Base-by-base conservation (phyloP, 1,139 yeast genomes). In the Diutina ranongensis region DNA sequence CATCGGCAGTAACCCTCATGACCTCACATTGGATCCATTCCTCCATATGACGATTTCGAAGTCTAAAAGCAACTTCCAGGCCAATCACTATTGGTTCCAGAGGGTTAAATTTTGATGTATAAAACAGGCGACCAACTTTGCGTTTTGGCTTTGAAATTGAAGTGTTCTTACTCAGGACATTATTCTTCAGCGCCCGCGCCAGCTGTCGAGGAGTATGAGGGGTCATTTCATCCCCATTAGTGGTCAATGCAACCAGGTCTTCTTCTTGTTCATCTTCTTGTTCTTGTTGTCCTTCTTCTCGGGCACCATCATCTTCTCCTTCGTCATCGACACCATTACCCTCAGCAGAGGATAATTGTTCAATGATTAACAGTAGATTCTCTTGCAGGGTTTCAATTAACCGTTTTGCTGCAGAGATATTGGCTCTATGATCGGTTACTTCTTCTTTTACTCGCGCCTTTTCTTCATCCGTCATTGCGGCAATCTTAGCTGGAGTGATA, bases 1-100 rank as follows among this genome's bases (percentile, higher is more conserved):
- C 94, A 53, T 89, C 97, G 1, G 80, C 79, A 21, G 81, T 65
- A 3, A 92, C 79, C 54, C 77, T 78, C 45, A 83, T 76, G 21
- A 92, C 95, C 55, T 84, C 89, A 65, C 98, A 94, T 60, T 88
- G 96, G 54, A 94, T 88, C 99, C 99, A 94, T 57, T 92, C 98
- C 46, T 85, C 94, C 7, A 70, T 63, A 45, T 78, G 84, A 35
- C 83, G 72, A 53, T 76, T 76, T 49, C 74, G 74, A 18, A 89
- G 74, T 57, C 83, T 80, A 64, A 83, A 92, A 0, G 97, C 98
- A 1, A 92, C 97, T 53, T 86, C 95, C 0, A 92, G 75, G 1
- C 94, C 92, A 2, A 84, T 67, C 2, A 60, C 53, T 3, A 83
- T 70, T 0, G 84, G 80, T 44, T 76, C 83, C 44, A 73, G 71